Conservation (phyloP, 2,329 filamentous ascomycete genomes). For the Scedosporium apiospermum region DNA sequence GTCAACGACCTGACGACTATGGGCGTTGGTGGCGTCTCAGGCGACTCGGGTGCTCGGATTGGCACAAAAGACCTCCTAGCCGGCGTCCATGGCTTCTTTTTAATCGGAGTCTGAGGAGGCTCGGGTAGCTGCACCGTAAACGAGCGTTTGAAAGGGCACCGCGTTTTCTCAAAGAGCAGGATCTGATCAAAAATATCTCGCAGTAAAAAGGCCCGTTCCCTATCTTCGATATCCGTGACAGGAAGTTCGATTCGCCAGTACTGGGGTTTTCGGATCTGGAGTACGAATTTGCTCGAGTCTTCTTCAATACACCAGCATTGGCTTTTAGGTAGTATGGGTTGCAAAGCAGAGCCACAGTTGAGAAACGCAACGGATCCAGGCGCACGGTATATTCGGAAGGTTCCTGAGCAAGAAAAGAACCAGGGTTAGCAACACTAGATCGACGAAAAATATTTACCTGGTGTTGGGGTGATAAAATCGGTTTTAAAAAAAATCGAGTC, state of each 20-base stretch:
- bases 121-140: slow-evolving; percentile 70
- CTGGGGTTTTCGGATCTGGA: slow-evolving; percentile 71
- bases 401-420: slow-evolving; percentile 34
- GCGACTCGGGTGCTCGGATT: not conserved
- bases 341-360: slow-evolving; percentile 72
- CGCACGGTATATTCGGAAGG: slow-evolving; percentile 75
- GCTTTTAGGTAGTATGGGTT: slow-evolving; percentile 80
- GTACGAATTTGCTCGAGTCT: slow-evolving; percentile 68
- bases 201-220: slow-evolving; percentile 53
- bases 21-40: not conserved
- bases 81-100: slow-evolving; percentile 52
- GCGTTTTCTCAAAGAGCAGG: slow-evolving; percentile 77
- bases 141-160: slow-evolving; percentile 71
- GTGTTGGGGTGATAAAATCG: not conserved
- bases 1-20: not conserved
- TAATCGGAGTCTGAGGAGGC: slow-evolving; percentile 52
- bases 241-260: slow-evolving; percentile 90
- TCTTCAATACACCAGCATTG: slow-evolving; percentile 93
- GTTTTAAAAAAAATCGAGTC: not conserved
- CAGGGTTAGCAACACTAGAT: not conserved
- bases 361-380: slow-evolving; percentile 81
- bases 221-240: slow-evolving; percentile 35
- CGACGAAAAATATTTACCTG: slow-evolving; percentile 5
- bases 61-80: not conserved
- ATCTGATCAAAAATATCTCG: slow-evolving; percentile 62